phyloP scores from a whole-genome alignment of 2,329 filamentous ascomycete species.

The Fusarium zealandicum region DNA sequence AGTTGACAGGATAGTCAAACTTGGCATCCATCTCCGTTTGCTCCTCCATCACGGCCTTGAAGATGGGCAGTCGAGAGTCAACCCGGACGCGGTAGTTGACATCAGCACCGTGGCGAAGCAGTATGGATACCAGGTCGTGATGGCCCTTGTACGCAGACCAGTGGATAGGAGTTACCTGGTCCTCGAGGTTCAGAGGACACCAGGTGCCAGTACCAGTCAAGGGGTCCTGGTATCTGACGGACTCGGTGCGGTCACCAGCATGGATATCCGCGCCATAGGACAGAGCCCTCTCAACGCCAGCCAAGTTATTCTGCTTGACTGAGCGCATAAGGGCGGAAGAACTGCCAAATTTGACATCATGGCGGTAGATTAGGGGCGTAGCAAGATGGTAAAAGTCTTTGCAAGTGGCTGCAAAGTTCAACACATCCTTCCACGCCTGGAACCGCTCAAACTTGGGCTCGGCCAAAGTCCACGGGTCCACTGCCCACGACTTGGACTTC shows the following conservation, averaged over 20 bases:
- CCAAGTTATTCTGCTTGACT: not conserved
- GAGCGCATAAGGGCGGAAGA: slow-evolving; percentile 4
- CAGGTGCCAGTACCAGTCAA: not conserved
- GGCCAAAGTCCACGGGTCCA: not conserved
- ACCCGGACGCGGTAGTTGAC: slow-evolving; percentile 14
- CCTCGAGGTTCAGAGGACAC: not conserved
- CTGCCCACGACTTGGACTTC: not conserved
- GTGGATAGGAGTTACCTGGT: slow-evolving; percentile 13
- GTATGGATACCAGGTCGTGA: not conserved
- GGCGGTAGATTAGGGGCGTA: not conserved
- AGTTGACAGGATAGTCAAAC: not conserved
- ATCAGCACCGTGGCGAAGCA: not conserved
- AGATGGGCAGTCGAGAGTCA: not conserved
- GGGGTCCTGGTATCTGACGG: not conserved
- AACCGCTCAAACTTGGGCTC: not conserved
- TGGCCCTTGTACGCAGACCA: not conserved
- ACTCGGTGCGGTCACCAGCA: not conserved
- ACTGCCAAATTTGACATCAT: not conserved
- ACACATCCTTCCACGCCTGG: not conserved
- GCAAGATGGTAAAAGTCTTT: not conserved
- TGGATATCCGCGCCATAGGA: not conserved
- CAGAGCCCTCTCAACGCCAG: not conserved
- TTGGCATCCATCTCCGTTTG: too few species aligned
- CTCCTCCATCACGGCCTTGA: not conserved
- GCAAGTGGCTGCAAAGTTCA: slow-evolving; percentile 12